A percentile compares a stretch with the other conserved stretches of the same genome.
Evolutionary conservation across 768 basidiomycete species (phyloP).

Genomic region (Russula vinacea): DNA sequence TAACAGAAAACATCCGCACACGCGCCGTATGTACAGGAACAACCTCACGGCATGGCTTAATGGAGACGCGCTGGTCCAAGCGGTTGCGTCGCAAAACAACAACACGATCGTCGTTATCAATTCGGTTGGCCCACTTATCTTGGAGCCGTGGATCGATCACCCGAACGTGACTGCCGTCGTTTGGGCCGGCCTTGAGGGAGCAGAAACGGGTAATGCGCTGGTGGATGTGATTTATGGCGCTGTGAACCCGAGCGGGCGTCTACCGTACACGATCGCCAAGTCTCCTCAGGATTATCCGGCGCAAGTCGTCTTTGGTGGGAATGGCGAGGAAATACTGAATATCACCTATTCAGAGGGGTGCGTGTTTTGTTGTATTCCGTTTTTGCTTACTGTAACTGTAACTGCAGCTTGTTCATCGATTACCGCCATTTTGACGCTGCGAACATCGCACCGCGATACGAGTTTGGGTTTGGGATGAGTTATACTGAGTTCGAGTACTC

Average conservation of each 20-base stretch:
- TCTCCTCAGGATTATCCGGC: constrained; percentile 49
- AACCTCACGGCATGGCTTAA: constrained; percentile 43
- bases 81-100: constrained; percentile 62
- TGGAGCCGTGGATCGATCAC: constrained; percentile 71
- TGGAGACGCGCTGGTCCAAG: constrained; percentile 43
- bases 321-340: constrained; percentile 36
- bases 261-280: constrained; percentile 77
- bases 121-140: constrained; percentile 66
- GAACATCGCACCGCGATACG: constrained; percentile 74
- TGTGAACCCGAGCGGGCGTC: constrained; percentile 68
- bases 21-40: constrained; percentile 9
- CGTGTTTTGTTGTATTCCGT: constrained; percentile 17
- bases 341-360: constrained; percentile 64
- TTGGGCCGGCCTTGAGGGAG: constrained; percentile 58
- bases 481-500: constrained; percentile 81
- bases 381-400: background rate
- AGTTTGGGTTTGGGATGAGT: constrained; percentile 87
- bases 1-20: background rate
- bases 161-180: constrained; percentile 66
- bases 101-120: constrained; percentile 82
- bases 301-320: constrained; percentile 36
- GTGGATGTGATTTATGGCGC: constrained; percentile 74
- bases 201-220: constrained; percentile 62
- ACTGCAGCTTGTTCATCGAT: constrained; percentile 33
- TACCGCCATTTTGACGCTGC: constrained; percentile 47